phyloP scores from a whole-genome alignment of 257 asterid species.

The Vinca minor region DNA sequence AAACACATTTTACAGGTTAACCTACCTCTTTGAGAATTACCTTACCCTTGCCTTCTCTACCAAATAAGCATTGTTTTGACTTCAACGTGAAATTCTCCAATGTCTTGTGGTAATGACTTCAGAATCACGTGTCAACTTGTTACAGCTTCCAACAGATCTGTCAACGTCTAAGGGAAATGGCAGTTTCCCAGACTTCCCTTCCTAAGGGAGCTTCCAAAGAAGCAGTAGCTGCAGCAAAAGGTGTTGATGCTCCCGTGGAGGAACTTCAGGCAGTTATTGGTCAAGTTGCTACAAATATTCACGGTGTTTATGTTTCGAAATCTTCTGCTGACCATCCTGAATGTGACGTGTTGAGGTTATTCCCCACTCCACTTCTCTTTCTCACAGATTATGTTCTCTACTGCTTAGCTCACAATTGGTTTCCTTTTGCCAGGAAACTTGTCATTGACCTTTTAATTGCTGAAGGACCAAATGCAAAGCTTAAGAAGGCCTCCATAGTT shows the following conservation, averaged over 20 bases:
- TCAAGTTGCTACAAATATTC: constrained; percentile 62
- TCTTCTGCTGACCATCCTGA: constrained; percentile 68
- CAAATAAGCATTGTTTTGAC: neutral
- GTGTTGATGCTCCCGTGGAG: constrained; percentile 42
- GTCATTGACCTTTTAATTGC: constrained; percentile 60
- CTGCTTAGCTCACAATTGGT: neutral
- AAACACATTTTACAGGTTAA: too few species aligned
- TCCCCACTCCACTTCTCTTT: constrained; percentile 7
- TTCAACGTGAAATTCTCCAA: neutral
- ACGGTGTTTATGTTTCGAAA: constrained; percentile 70
- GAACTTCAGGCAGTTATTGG: constrained; percentile 55
- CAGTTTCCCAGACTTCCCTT: constrained; percentile 41
- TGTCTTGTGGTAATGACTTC: constrained; percentile 2
- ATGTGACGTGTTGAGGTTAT: constrained; percentile 60
- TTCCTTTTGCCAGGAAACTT: constrained; percentile 45
- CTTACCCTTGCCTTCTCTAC: neutral
- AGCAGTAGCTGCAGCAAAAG: constrained; percentile 46
- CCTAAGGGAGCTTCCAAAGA: constrained; percentile 43
- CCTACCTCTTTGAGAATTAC: too few species aligned
- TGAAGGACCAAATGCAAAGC: constrained; percentile 72
- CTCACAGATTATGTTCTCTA: constrained; percentile 7
- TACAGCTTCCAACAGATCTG: constrained; percentile 65
- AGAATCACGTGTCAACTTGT: constrained; percentile 11
- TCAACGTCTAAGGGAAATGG: constrained; percentile 50
- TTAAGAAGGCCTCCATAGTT: constrained; percentile 49